Conservation (phyloP, 164 flowering plant genomes). For the Vitis labrusca region DNA sequence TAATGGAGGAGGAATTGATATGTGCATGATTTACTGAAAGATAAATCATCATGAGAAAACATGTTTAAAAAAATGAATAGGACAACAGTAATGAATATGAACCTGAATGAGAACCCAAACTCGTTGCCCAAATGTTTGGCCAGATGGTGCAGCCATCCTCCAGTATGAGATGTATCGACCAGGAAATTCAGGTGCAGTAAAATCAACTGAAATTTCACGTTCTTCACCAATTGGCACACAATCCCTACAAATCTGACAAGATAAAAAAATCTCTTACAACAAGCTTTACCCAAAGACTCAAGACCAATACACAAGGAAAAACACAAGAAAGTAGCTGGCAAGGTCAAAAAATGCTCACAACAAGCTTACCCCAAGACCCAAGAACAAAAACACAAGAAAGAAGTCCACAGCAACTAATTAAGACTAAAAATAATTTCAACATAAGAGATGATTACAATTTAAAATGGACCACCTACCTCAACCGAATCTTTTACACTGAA, state of each 20-base stretch:
- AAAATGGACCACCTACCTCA: slow-evolving; percentile 40
- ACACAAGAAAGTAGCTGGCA: not conserved
- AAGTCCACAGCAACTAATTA: not conserved
- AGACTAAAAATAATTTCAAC: too few relatives aligned
- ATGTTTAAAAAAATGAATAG: not conserved
- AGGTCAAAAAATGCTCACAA: not conserved
- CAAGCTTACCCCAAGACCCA: not conserved
- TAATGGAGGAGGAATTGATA: too few relatives aligned
- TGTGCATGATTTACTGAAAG: too few relatives aligned
- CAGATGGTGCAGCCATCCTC: slow-evolving; percentile 75
- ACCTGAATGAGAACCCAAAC: slow-evolving; percentile 95
- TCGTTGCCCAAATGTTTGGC: slow-evolving; percentile 78
- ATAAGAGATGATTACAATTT: not conserved
- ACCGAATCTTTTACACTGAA: slow-evolving; percentile 37
- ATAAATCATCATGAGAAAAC: too few relatives aligned
- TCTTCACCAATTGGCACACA: slow-evolving; percentile 52
- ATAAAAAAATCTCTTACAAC: not conserved
- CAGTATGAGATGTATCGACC: slow-evolving; percentile 89
- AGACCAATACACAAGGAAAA: not conserved
- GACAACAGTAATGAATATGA: not conserved
- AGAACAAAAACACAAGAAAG: not conserved
- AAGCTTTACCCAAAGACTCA: not conserved
- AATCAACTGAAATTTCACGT: slow-evolving; percentile 75
- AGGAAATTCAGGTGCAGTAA: slow-evolving; percentile 66
- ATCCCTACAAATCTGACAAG: slow-evolving; percentile 49